Conservation (phyloP, 2,329 filamentous ascomycete genomes). For the Setomelanomma holmii region DNA sequence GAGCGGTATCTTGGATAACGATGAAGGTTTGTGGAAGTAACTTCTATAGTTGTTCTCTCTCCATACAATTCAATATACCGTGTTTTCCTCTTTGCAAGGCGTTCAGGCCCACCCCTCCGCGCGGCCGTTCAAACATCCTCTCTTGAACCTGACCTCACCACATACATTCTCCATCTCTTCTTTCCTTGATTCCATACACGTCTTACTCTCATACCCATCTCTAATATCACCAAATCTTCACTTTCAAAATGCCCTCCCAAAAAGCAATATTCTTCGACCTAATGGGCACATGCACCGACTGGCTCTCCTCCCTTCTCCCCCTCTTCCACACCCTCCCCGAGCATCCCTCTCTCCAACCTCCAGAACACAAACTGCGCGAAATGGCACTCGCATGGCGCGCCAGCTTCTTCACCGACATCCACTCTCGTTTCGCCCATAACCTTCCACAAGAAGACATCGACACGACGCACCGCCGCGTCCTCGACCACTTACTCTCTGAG, state of each 20-base stretch:
- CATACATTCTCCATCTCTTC: too few species aligned
- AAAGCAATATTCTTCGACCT: background rate
- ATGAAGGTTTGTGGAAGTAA: too few species aligned
- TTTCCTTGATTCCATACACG: too few species aligned
- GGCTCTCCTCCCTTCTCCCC: background rate
- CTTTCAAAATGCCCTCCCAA: background rate
- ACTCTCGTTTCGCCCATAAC: background rate
- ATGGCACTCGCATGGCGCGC: background rate
- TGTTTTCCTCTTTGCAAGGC: too few species aligned
- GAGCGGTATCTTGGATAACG: background rate
- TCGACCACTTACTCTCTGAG: background rate
- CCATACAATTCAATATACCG: too few species aligned
- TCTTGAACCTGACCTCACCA: too few species aligned
- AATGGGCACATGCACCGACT: background rate
- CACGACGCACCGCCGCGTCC: background rate
- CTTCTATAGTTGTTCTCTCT: too few species aligned
- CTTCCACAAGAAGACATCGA: background rate
- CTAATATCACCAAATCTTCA: too few species aligned
- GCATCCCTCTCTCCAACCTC: background rate
- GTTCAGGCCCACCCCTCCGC: too few species aligned
- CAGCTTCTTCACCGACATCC: background rate
- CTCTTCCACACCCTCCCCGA: background rate
- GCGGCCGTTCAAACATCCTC: too few species aligned
- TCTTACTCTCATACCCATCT: too few species aligned
- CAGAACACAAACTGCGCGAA: background rate